Evolutionary conservation across 2,329 filamentous ascomycete species (phyloP).

Genomic region (Fusarium duplospermum): DNA sequence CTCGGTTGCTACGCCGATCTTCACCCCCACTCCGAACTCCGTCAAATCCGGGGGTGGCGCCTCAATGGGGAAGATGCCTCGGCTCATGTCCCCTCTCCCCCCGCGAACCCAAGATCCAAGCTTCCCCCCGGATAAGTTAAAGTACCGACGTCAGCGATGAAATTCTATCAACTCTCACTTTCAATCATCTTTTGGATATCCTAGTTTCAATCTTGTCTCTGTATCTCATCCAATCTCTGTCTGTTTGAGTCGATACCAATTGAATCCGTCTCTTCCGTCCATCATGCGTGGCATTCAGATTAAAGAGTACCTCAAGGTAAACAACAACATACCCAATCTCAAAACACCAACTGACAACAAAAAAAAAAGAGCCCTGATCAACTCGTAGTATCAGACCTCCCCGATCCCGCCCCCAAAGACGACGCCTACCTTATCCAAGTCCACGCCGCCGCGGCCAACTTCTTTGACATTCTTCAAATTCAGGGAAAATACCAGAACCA

Average conservation of each 20-base stretch:
- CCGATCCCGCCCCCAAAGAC: slow-evolving; percentile 76
- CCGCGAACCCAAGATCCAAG: slow-evolving; percentile 36
- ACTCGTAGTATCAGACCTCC: slow-evolving; percentile 78
- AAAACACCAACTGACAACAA: background rate
- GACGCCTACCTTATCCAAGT: slow-evolving; percentile 89
- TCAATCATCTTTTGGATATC: background rate
- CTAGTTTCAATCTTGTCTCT: background rate
- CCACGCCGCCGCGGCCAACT: slow-evolving; percentile 90
- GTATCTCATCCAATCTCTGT: background rate
- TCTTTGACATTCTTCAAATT: slow-evolving; percentile 97
- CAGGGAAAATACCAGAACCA: slow-evolving; percentile 96
- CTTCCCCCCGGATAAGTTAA: background rate
- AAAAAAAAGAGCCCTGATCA: slow-evolving; percentile 76
- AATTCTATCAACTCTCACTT: background rate
- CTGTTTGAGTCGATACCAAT: background rate
- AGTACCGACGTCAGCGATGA: slow-evolving; percentile 16
- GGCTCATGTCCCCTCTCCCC: slow-evolving; percentile 38
- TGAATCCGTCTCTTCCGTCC: slow-evolving; percentile 1
- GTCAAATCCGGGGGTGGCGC: slow-evolving; percentile 12
- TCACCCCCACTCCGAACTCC: background rate
- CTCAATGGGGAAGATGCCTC: slow-evolving; percentile 41
- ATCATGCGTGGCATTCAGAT: slow-evolving; percentile 82
- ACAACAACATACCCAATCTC: background rate
- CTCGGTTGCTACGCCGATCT: background rate
- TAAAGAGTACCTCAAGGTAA: slow-evolving; percentile 79